Evolutionary conservation across 768 basidiomycete species (phyloP), one percentile per base, ranked within the genome.

Genomic region (Mycena vulgaris): DNA sequence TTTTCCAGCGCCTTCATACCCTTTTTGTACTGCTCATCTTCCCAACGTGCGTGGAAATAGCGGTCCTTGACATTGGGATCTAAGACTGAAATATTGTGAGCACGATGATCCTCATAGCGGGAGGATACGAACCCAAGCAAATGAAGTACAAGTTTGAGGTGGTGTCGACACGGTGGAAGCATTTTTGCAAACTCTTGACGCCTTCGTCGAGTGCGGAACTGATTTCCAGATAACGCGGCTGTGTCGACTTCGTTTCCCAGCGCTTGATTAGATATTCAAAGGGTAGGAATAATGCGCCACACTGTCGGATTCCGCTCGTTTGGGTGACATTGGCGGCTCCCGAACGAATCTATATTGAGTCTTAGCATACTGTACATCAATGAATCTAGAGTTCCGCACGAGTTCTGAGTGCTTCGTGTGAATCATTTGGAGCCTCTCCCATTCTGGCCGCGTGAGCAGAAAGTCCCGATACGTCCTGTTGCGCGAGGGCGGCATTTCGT

Each of bases 381-480:
- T 6, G 8, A 28, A 58, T n/a, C 5, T 14, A 60, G 39, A 42
- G 16, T n/a, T n/a, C n/a, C n/a, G n/a, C n/a, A 45, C 42, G 39
- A 60, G 75, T 74, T 62, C 68, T 45, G 66, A 80, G 67, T 33
- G 78, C 76, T 45, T 78, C 75, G n/a, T n/a, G 17, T 73, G 61
- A 6, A 80, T 75, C 4, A 77, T 66, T 21, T 61, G 61, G 4
- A 80, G 55, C 35, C 70, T 70, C 9, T 59, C 53, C 78, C 80
- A 81, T 59, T 81, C 76, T 3, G 60, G 23, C 0, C 23, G 1
- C 21, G 62, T 19, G 0, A 80, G 70, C n/a, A 61, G 63, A 56
- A 74, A 80, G 59, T 79, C 70, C 9, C 53, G 52, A 64, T 80
- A 80, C 14, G 40, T 55, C 66, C 77, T 78, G 21, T 74, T 75